Base-by-base conservation (phyloP, 2,329 filamentous ascomycete species). In the Dryadomyces quercus-mongolicae region DNA sequence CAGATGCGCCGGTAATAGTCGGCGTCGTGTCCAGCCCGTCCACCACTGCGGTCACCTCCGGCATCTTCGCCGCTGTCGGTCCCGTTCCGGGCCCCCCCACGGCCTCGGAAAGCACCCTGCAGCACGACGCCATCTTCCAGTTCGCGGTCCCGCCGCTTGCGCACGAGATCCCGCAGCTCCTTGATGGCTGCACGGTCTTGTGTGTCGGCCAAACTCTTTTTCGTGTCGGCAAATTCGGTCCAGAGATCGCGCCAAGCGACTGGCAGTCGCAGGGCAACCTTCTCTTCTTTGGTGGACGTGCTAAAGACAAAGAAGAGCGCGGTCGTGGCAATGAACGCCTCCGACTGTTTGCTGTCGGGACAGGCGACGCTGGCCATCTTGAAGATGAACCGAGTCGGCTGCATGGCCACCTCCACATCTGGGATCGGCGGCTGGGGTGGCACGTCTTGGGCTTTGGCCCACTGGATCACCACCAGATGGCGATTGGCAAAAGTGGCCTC, bases 201-300 rank as follows among this genome's bases (percentile, higher is more conserved):
- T 22, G 82, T 74, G 64, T 95, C 87, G 5, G 81, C 70, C 52
- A 85, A 75, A 46, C 77, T 79, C 66, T 89, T 92, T 62, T 84
- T 86, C 20, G 76, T 70, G 51, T 84, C 81, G 0, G 82, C 74
- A 56, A 95, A 78, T 64, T 97, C 90, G 10, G 78, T 76, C 83
- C 91, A 96, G 1, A 96, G 71, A 60, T 95, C 87, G 65, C 88
- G 83, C 86, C 89, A 98, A 2, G 80, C 76, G 0, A 84, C 75
- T 4, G 91, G 88, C 16, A 98, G 73, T 51, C 87, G 80, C 58
- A 95, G 67, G 56, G 85, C 85, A 2, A 88, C 80, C 66, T 94
- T 97, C 59, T 94, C 89, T 63, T 97, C 92, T 61, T 88, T 93
- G 0, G 80, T 70, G 16, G 83, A 87, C n/a, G 80, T 77, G 1